Evolutionary conservation across 768 basidiomycete genomes (phyloP), one percentile per base, ranked within the genome.

Genomic region (Trametes sanguinea): DNA sequence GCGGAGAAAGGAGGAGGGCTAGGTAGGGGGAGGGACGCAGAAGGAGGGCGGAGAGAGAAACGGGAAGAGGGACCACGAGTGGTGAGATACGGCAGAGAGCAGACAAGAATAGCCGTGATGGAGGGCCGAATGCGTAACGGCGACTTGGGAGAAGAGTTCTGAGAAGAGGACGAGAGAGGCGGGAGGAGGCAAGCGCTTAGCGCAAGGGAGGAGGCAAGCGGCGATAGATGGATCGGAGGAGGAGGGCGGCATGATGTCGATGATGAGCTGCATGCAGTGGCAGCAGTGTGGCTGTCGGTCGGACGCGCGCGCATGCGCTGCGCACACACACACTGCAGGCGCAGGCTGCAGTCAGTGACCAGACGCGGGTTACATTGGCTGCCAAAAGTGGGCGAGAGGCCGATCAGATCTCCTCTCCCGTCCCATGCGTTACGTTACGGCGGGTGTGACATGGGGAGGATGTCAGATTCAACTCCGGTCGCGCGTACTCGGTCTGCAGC

Each of bases 91-190:
- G 51, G 60, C 53, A 63, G 57, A 37, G 33, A 63, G 57, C 40
- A 32, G 40, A 53, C 59, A 61, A 59, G 59, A 65, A 61, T 61
- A 61, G 58, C 22, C 57, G 51, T 44, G 57, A 63, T 58, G 39
- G 54, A 51, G 29, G 55, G 42, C 59, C 59, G 52, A 55, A 61
- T 50, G 43, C 45, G 56, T 54, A 32, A 57, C 59, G 64, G 60
- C 44, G 56, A 58, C 64, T 61, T 65, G 64, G 54, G 13, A 11
- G 35, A 37, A 6, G 35, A 11, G 35, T 37, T 37, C 35, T 37
- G 29, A 14, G 47, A n/a, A n/a, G 35, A 45, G 57, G 39, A 29
- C 30, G 43, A 16, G 14, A 42, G 7, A 29, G 17, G 16, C 51
- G 32, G 17, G 33, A 7, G 14, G 37, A n/a, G 43, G 29, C 42